Evolutionary conservation across 73 alveolate genomes (phyloP), one percentile per base, ranked within the genome.

Genomic region (Paramecium primaurelia): DNA sequence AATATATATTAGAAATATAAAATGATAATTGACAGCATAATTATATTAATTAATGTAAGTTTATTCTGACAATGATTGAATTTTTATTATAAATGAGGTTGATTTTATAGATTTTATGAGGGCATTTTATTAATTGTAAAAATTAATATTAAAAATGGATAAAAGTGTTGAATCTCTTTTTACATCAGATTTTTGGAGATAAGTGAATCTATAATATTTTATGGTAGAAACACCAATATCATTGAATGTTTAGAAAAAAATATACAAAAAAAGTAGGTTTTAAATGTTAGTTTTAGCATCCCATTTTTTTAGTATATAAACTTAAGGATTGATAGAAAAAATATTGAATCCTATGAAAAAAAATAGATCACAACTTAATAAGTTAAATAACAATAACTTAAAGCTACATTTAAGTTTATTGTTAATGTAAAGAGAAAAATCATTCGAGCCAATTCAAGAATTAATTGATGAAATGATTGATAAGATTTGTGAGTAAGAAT

Each of bases 91-190:
- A n/a, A 18, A 54, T 54, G 0, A 54, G 32, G 69, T 16, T 54
- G 69, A 4, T 54, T 54, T 54, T 54, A 54, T 18, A n/a, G 69
- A 54, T 54, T 54, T 54, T 54, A 54, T 54, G 69, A 54, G 69
- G 32, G 69, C 30, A 54, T 54, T 54, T 45, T 54, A 54, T 54
- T 54, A 54, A 54, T 54, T 54, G 69, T 3, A 54, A 64, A 64
- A 64, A 64, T 64, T 64, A 64, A 64, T 73, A 73, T 73, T 73
- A 73, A 73, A 73, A 73, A 73, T 73, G 87, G 87, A 32, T 73
- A 73, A 73, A 73, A 73, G 68, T 73, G 87, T 73, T 73, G 87
- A 73, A 44, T 36, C 59, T 38, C 87, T 20, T 30, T 73, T 73
- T 44, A 73, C 87, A 6, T 73, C 87, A 10, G 87, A 73, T 8